phyloP scores from a whole-genome alignment of 2,329 filamentous ascomycete genomes.

The Immersiporthe knoxdaviesiana region DNA sequence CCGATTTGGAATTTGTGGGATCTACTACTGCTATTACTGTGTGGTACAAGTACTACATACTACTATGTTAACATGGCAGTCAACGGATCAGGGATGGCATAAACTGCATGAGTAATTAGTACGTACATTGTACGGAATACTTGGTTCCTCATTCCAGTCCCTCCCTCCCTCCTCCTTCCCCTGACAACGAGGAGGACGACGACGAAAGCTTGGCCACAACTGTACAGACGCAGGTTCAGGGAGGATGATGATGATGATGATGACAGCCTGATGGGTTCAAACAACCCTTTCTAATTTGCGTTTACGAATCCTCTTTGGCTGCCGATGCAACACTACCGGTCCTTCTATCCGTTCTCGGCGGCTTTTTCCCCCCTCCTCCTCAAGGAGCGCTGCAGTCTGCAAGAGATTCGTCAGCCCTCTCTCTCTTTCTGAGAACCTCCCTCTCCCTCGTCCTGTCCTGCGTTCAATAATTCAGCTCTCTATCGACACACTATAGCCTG shows the following conservation, averaged over 20 bases:
- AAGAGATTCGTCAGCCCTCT: not conserved
- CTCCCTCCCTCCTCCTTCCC: not conserved
- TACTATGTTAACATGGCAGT: too few species aligned
- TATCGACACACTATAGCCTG: conserved; percentile 3
- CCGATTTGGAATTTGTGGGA: not conserved
- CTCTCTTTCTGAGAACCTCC: not conserved
- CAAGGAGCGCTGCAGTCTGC: not conserved
- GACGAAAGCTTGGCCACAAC: too few species aligned
- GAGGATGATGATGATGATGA: conserved; percentile 1
- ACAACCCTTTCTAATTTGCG: conserved; percentile 16
- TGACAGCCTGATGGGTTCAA: not conserved
- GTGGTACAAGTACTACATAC: too few species aligned
- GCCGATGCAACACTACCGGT: conserved; percentile 8
- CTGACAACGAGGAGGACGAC: not conserved
- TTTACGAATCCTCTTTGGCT: conserved; percentile 9
- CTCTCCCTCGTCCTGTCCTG: not conserved
- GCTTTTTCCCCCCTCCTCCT: not conserved
- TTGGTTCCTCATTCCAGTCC: not conserved
- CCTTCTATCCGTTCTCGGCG: not conserved
- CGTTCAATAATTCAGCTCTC: not conserved
- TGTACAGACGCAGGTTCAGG: not conserved
- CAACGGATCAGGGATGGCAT: too few species aligned
- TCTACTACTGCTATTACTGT: not conserved
- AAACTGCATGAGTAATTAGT: too few species aligned
- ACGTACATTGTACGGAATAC: not conserved